Conservation (phyloP, 1,284 basidiomycete species). For the Ustilago crameri region DNA sequence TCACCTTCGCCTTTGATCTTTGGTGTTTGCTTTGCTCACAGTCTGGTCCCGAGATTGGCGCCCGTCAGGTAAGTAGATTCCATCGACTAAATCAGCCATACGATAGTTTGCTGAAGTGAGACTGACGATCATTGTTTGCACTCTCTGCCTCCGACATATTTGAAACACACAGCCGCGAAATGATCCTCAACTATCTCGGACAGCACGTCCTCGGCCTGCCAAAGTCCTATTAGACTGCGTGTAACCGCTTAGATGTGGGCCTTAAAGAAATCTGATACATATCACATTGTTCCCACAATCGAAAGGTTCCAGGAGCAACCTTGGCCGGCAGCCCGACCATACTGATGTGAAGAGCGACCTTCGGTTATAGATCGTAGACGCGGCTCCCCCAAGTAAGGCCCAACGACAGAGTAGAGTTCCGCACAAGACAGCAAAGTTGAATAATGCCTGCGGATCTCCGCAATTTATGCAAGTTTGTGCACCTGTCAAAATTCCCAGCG, state of each 20-base stretch:
- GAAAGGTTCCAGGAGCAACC: too few species aligned
- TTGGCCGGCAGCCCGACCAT: too few species aligned
- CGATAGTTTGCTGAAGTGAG: neutral
- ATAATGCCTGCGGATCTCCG: too few species aligned
- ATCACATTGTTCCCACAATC: too few species aligned
- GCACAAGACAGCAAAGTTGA: too few species aligned
- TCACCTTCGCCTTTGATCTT: neutral
- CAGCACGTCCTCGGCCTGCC: conserved; percentile 53
- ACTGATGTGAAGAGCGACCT: too few species aligned
- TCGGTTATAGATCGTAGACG: too few species aligned
- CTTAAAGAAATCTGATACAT: too few species aligned
- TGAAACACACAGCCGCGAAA: conserved; percentile 52
- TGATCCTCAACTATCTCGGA: conserved; percentile 63
- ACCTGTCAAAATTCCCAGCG: neutral
- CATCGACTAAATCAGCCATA: too few species aligned
- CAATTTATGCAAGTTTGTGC: neutral
- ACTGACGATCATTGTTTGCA: neutral
- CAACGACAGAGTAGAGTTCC: too few species aligned
- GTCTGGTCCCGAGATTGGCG: conserved; percentile 64
- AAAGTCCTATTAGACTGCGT: conserved; percentile 44
- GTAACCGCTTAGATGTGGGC: too few species aligned
- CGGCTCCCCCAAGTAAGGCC: too few species aligned
- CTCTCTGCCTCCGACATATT: neutral
- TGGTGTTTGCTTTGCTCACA: conserved; percentile 3
- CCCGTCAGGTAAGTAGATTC: conserved; percentile 46